phyloP scores from a whole-genome alignment of 148 eudicot species.

The Silene latifolia region DNA sequence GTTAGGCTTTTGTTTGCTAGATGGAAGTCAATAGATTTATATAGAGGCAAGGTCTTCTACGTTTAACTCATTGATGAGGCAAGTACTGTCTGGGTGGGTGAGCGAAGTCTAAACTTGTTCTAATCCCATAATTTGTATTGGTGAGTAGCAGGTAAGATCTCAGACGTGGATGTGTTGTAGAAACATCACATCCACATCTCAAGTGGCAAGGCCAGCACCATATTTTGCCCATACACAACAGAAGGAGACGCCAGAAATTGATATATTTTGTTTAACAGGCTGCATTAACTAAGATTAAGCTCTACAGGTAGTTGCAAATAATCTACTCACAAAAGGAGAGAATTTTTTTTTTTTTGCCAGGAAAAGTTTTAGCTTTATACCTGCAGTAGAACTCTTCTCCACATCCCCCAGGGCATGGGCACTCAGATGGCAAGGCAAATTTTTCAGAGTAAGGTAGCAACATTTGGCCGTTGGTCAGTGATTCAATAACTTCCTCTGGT shows the following conservation, averaged over 20 bases:
- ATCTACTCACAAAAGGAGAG: not conserved
- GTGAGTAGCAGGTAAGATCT: too few relatives aligned
- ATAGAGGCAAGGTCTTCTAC: too few relatives aligned
- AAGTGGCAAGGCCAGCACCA: not conserved
- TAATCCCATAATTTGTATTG: too few relatives aligned
- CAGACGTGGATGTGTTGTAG: not conserved
- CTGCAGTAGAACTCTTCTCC: constrained; percentile 82
- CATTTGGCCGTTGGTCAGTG: constrained; percentile 54
- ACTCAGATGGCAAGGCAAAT: constrained; percentile 62
- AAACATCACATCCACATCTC: not conserved
- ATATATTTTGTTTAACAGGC: not conserved
- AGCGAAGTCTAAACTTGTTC: too few relatives aligned
- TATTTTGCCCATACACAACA: not conserved
- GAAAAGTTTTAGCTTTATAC: constrained; percentile 30
- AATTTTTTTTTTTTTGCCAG: not conserved
- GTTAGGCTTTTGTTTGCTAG: too few relatives aligned
- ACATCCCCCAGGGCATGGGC: constrained; percentile 75
- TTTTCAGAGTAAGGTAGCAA: constrained; percentile 58
- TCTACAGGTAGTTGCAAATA: not conserved
- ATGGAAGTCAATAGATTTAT: too few relatives aligned
- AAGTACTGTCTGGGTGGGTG: too few relatives aligned
- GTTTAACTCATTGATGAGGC: too few relatives aligned
- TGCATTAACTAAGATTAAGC: not conserved
- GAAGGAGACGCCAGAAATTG: not conserved
- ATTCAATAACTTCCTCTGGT: constrained; percentile 43